These are phyloP conservation scores for Tetradesmus obliquus DNA, from an alignment of 139 green algal species.

Conservation along the genomic window DNA sequence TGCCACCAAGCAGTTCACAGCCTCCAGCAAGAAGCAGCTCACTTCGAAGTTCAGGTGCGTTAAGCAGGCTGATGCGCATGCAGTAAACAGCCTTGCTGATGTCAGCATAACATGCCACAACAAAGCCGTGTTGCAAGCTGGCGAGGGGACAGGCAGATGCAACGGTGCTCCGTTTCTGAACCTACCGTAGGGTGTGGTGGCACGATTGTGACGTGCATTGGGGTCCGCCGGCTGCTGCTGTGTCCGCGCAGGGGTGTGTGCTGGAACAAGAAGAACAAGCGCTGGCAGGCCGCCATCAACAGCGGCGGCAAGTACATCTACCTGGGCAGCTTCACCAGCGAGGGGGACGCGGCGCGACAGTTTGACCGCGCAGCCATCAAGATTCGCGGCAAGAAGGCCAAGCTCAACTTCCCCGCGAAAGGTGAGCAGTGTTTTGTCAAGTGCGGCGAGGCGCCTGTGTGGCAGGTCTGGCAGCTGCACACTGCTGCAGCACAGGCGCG, in stretches of 20 bases:
- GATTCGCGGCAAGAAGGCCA: conserved; percentile 53
- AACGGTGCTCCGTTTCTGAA: too few species aligned
- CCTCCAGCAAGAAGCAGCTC: conserved; percentile 37
- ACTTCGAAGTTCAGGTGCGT: conserved; percentile 28
- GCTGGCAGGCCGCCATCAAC: conserved; percentile 78
- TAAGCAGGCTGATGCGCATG: background rate
- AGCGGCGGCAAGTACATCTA: conserved; percentile 71
- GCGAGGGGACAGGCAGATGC: too few species aligned
- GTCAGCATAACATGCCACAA: background rate
- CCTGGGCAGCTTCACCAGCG: conserved; percentile 61
- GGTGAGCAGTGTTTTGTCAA: background rate
- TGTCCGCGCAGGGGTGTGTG: conserved; percentile 60
- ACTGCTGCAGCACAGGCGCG: background rate
- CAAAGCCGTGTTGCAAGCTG: background rate
- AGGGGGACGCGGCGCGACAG: conserved; percentile 53
- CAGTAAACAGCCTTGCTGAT: too few species aligned
- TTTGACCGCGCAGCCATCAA: conserved; percentile 63
- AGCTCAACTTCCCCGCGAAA: conserved; percentile 48
- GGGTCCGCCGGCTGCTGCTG: background rate
- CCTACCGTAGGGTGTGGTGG: background rate
- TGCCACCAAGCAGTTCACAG: background rate
- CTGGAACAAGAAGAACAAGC: conserved; percentile 80
- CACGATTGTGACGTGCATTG: background rate
- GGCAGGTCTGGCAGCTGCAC: background rate
- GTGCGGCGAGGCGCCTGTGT: background rate